Percentiles rank a stretch among this genome's conserved stretches.
These are phyloP conservation scores for Starmera quercuum DNA, from an alignment of 805 yeast genomes.

Conservation along the genomic window DNA sequence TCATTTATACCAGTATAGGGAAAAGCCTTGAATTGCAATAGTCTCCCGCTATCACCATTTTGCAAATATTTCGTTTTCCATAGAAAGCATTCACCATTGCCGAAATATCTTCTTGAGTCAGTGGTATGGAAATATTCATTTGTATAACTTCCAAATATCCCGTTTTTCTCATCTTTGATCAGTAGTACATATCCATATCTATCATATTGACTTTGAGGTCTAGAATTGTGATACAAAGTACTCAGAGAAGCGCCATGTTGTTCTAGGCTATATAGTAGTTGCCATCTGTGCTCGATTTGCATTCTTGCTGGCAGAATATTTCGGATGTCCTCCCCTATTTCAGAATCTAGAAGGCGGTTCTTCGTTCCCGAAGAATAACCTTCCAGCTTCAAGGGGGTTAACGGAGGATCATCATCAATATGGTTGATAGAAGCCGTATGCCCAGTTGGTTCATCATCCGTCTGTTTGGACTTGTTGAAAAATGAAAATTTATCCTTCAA, in stretches of 20 bases:
- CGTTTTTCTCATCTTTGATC: slow-evolving; percentile 55
- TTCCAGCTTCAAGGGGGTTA: slow-evolving; percentile 44
- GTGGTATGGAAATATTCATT: slow-evolving; percentile 69
- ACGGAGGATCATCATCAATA: slow-evolving; percentile 24
- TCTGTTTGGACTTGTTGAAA: too few relatives aligned
- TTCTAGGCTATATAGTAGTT: slow-evolving; percentile 72
- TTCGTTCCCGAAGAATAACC: slow-evolving; percentile 60
- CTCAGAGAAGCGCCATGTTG: slow-evolving; percentile 86
- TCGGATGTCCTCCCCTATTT: slow-evolving; percentile 70
- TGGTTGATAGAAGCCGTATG: too few relatives aligned
- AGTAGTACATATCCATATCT: slow-evolving; percentile 69
- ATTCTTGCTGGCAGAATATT: slow-evolving; percentile 68
- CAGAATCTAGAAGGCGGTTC: slow-evolving; percentile 47
- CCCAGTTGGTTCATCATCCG: too few relatives aligned
- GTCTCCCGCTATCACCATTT: slow-evolving; percentile 4
- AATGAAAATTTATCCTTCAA: too few relatives aligned
- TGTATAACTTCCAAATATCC: slow-evolving; percentile 70
- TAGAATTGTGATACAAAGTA: slow-evolving; percentile 58
- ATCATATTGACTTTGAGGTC: slow-evolving; percentile 34
- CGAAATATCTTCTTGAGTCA: slow-evolving; percentile 71
- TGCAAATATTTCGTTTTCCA: slow-evolving; percentile 62
- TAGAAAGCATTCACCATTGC: slow-evolving; percentile 92
- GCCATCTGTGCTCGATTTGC: slow-evolving; percentile 75
- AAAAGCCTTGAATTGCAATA: slow-evolving; percentile 60
- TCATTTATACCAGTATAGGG: slow-evolving; percentile 87